Evolutionary conservation across 352 stramenopile genomes (phyloP).

Genomic region (Globisporangium mamillatum): DNA sequence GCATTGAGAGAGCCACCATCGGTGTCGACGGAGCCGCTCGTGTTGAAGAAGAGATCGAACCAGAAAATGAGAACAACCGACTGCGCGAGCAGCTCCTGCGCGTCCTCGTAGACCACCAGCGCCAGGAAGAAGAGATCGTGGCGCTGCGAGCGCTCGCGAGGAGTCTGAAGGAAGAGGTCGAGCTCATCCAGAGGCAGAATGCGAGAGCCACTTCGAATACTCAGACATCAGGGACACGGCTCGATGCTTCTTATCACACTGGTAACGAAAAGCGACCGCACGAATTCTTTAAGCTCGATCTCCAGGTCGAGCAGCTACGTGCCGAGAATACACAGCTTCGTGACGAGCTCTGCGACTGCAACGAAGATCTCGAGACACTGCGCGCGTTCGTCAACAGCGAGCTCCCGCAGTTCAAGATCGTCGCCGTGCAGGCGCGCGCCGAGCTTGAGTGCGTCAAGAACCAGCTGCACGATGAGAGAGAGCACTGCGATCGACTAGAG

Average conservation of each 20-base stretch:
- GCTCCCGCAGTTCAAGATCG: constrained; percentile 28
- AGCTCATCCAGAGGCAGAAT: constrained; percentile 22
- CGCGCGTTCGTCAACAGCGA: constrained; percentile 21
- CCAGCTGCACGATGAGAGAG: constrained; percentile 35
- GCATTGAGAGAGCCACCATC: background rate
- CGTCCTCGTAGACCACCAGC: constrained; percentile 40
- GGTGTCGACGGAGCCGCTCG: background rate
- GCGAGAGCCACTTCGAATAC: background rate
- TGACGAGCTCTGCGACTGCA: constrained; percentile 17
- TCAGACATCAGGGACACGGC: background rate
- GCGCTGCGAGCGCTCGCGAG: constrained; percentile 48
- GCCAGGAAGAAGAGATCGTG: constrained; percentile 60
- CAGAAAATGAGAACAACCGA: constrained; percentile 17
- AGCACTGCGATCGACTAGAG: constrained; percentile 29
- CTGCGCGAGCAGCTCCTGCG: constrained; percentile 51
- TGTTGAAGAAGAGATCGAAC: background rate
- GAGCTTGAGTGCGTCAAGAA: constrained; percentile 36
- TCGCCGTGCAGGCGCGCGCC: constrained; percentile 35
- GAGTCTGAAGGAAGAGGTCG: constrained; percentile 55
- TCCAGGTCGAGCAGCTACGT: constrained; percentile 41
- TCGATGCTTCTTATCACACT: background rate
- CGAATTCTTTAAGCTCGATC: constrained; percentile 51
- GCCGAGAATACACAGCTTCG: constrained; percentile 35
- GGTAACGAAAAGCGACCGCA: constrained; percentile 9
- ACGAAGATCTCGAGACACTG: constrained; percentile 15